Conservation (phyloP, 768 basidiomycete genomes). For the Boletellus ananiceps region DNA sequence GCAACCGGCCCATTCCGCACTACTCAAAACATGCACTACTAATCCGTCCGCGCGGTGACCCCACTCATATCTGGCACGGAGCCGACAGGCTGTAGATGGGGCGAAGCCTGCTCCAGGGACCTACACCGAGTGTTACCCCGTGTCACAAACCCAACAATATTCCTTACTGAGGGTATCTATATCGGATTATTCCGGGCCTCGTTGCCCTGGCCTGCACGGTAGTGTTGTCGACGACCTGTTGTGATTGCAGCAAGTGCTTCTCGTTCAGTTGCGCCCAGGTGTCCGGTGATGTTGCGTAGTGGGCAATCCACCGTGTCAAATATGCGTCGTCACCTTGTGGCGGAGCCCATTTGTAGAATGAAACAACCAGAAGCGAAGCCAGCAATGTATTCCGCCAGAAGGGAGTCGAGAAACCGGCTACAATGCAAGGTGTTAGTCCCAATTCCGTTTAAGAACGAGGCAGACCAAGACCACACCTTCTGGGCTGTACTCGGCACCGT, state of each 20-base stretch:
- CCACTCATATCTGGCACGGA: constrained; percentile 34
- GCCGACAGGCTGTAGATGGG: constrained; percentile 59
- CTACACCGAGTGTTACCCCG: constrained; percentile 32
- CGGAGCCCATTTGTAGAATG: constrained; percentile 68
- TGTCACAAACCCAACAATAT: not conserved
- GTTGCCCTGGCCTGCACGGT: constrained; percentile 42
- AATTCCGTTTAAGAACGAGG: not conserved
- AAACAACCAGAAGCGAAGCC: constrained; percentile 44
- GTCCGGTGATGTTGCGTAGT: constrained; percentile 50
- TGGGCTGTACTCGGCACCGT: constrained; percentile 43
- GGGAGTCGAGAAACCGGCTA: constrained; percentile 53
- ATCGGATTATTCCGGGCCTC: constrained; percentile 50
- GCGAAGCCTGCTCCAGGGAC: constrained; percentile 53
- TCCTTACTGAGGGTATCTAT: constrained; percentile 71
- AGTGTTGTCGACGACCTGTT: constrained; percentile 37
- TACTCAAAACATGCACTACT: not conserved
- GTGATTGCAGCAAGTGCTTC: constrained; percentile 47
- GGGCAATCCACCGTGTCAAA: constrained; percentile 61
- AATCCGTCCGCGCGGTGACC: constrained; percentile 32
- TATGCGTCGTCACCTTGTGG: constrained; percentile 54
- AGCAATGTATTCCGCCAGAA: constrained; percentile 67
- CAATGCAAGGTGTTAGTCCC: constrained; percentile 1
- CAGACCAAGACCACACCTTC: constrained; percentile 52
- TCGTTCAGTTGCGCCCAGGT: constrained; percentile 54
- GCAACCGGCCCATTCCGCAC: not conserved